Base-by-base conservation (phyloP, 306 rosid genomes). In the Erythrophleum fordii region DNA sequence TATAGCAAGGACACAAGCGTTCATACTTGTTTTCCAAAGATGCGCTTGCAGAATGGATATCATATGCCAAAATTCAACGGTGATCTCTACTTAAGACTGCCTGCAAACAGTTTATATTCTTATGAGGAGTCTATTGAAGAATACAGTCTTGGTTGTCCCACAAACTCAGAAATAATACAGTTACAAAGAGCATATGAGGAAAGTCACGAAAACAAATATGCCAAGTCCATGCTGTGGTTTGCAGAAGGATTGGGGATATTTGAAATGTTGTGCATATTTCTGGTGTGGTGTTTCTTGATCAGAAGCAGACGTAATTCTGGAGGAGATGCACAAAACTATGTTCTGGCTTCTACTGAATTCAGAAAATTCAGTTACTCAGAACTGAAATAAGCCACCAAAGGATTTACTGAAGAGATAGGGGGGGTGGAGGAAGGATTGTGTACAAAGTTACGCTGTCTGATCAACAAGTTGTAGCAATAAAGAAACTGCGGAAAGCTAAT, bases 361-460 rank as follows among this genome's bases (percentile, higher is more conserved):
- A 89, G 78, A 65, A 88, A 80, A 55, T 88, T 85, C 70, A 83
- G 86, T 72, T 91, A 86, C 55, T 46, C 83, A 0, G 86, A 91
- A 75, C 83, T 85, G 22, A 91, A 91, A 60, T 72, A 35, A 71
- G 93, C 87, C 1, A 88, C 97, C 0, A 45, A 22, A 71, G 85
- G 62, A 29, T 91, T 91, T 16, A 68, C 65, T 4, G 59, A 89
- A 73, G 96, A 91, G 75, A 86, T 89, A 67, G 95, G 95, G 35
- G 77, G 60, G 95, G 93, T 2, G 86, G 85, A 0, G 87, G 85
- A 42, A 92, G 93, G 17, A 22, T 62, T 53, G 90, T 91, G 0
- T 91, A 86, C 87, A 87, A 77, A 77, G 93, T 86, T 1, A 75
- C 75, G 6, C 58, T 89, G 28, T 58, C 69, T 3, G 93, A 91